phyloP scores from a whole-genome alignment of 148 eudicot genomes.

The Rhododendron henanense region DNA sequence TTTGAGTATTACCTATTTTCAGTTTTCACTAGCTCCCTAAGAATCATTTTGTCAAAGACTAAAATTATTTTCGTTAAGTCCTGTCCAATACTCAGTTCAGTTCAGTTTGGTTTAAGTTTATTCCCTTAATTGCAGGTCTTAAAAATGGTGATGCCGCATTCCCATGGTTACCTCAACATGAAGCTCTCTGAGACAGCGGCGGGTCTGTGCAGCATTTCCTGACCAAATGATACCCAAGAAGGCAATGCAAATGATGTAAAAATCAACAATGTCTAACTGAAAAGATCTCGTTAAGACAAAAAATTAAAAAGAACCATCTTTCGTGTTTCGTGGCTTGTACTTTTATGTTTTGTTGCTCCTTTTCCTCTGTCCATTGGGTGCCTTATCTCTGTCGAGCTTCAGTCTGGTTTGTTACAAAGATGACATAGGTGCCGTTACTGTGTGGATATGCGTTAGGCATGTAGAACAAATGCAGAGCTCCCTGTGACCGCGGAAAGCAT shows the following conservation, averaged over 20 bases:
- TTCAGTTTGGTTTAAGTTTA: not conserved
- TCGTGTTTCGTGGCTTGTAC: not conserved
- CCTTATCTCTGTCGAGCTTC: not conserved
- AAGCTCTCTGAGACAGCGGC: conserved; percentile 13
- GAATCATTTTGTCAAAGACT: not conserved
- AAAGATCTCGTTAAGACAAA: not conserved
- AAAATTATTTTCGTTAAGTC: not conserved
- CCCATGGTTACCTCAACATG: conserved; percentile 11
- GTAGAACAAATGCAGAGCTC: not conserved
- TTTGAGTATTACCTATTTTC: not conserved
- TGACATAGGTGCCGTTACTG: not conserved
- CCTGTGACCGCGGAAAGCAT: not conserved
- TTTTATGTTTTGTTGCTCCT: not conserved
- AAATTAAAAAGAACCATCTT: not conserved
- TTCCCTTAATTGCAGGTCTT: conserved; percentile 27
- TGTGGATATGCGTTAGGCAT: not conserved
- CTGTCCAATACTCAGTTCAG: not conserved
- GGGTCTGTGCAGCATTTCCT: not conserved
- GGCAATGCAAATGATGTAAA: not conserved
- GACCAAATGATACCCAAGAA: not conserved
- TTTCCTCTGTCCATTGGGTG: not conserved
- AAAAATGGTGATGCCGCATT: conserved; percentile 12
- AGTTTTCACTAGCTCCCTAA: not conserved
- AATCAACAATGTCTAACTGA: not conserved
- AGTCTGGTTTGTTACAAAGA: not conserved